Percentiles rank a stretch among this genome's conserved stretches.
phyloP scores from a whole-genome alignment of 2,329 filamentous ascomycete species.

The Ilyonectria robusta region DNA sequence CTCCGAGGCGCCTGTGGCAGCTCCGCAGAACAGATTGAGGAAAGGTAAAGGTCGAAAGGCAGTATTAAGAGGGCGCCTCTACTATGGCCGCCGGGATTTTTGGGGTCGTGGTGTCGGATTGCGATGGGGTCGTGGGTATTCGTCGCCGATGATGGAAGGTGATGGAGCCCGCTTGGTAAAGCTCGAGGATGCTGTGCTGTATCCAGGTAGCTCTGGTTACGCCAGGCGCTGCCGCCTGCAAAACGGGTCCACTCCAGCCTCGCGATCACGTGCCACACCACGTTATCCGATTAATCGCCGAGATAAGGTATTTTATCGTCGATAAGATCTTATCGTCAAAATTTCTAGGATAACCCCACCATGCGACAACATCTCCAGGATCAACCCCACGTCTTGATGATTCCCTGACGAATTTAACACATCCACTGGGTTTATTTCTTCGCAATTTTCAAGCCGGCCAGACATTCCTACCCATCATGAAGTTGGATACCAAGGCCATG shows the following conservation, averaged over 20 bases:
- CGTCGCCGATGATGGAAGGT: slow-evolving; percentile 54
- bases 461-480: slow-evolving; percentile 72
- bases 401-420: slow-evolving; percentile 20
- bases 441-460: not conserved
- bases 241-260: slow-evolving; percentile 47
- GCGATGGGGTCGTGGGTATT: slow-evolving; percentile 41
- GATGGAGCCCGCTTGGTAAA: slow-evolving; percentile 56
- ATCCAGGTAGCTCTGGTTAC: slow-evolving; percentile 58
- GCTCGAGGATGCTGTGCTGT: slow-evolving; percentile 49
- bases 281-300: slow-evolving; percentile 35
- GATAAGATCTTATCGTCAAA: slow-evolving; percentile 52
- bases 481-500: slow-evolving; percentile 93
- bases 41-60: slow-evolving; percentile 21
- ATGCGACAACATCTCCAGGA: slow-evolving; percentile 33
- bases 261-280: slow-evolving; percentile 49
- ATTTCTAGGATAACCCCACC: slow-evolving; percentile 50
- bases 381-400: slow-evolving; percentile 42
- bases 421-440: slow-evolving; percentile 5
- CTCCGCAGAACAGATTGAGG: slow-evolving; percentile 40
- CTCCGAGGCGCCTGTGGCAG: slow-evolving; percentile 48
- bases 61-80: slow-evolving; percentile 22
- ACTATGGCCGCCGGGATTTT: slow-evolving; percentile 26
- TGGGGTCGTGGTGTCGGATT: slow-evolving; percentile 34
- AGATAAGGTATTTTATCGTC: slow-evolving; percentile 42
- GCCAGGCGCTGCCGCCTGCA: slow-evolving; percentile 62